Evolutionary conservation across 2,329 filamentous ascomycete species (phyloP).

Genomic region (Proliferodiscus dingleyae): DNA sequence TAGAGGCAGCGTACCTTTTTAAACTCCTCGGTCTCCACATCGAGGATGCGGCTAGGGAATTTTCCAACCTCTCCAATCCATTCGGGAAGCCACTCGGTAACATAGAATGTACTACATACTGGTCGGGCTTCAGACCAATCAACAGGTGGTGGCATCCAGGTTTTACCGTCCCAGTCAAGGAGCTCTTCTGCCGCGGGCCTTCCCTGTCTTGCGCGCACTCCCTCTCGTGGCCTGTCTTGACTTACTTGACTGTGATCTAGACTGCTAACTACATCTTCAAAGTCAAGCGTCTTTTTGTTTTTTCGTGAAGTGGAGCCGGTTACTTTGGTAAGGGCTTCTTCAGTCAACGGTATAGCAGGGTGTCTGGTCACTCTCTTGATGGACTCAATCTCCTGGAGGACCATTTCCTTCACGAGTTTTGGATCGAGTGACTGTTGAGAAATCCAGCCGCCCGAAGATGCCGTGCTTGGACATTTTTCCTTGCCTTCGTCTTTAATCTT

Average conservation of each 20-base stretch:
- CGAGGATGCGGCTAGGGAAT: background rate
- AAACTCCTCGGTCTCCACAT: conserved; percentile 10
- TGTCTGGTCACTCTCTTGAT: background rate
- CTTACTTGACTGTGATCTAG: background rate
- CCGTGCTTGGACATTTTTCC: background rate
- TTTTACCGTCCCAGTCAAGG: conserved; percentile 22
- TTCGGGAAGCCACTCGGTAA: conserved; percentile 24
- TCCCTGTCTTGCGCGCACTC: conserved; percentile 21
- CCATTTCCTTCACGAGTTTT: background rate
- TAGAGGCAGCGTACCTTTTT: background rate
- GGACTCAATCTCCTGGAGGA: background rate
- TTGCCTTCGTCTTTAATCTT: background rate
- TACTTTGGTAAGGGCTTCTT: conserved; percentile 4
- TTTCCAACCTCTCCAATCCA: conserved; percentile 15
- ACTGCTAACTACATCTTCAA: background rate
- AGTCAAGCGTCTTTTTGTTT: background rate
- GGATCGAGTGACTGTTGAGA: background rate
- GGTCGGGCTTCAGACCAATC: conserved; percentile 25
- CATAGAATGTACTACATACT: conserved; percentile 20
- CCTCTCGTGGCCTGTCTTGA: conserved; percentile 8
- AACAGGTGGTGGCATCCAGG: conserved; percentile 17
- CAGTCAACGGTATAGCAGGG: conserved; percentile 2
- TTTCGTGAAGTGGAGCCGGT: conserved; percentile 7
- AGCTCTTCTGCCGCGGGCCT: conserved; percentile 13
- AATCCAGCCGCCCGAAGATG: background rate